Base-by-base conservation (phyloP, 208 protist genomes). In the Trypanosoma melophagium region DNA sequence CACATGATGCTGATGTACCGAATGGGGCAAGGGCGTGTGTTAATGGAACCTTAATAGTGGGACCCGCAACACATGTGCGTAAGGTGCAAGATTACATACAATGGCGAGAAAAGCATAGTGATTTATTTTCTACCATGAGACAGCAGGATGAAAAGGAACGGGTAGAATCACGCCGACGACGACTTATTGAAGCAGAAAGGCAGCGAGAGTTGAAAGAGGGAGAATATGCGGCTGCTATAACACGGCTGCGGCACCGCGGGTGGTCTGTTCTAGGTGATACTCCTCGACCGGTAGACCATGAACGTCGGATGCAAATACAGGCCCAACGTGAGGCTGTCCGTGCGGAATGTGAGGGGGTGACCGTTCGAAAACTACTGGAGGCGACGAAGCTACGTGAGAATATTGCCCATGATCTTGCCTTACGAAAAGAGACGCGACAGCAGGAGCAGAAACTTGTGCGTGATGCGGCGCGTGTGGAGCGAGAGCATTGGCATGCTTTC, bases 21-120 rank as follows among this genome's bases (percentile, higher is more conserved):
- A n/a, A 49, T 25, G 56, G 51, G 1, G 57, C 55, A 21, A 40
- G n/a, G 3, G 71, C 49, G 40, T 31, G 25, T 35, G 41, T 70
- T 22, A 63, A 64, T 40, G 63, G 63, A 21, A 21, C 58, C 9
- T 7, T 54, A 9, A 47, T 68, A 7, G 51, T 65, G 14, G 52
- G 40, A 3, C 28, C 56, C 22, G 8, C 28, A 28, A 7, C 22
- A 24, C 82, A 79, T 69, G 73, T 77, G 31, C 66, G 57, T n/a
- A 65, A 66, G 50, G 55, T 80, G 62, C 70, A 57, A 22, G 74
- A 76, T 14, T 89, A 86, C 50, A 67, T 28, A 12, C 17, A 71
- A 25, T 92, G 86, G 86, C 74, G 80, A 1, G 74, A 79, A 8
- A 71, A 74, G 22, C 89, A 90, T 76, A 69, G 73, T 47, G 38